Evolutionary conservation across 352 stramenopile species (phyloP).

Genomic region (Aphanomyces cochlioides): DNA sequence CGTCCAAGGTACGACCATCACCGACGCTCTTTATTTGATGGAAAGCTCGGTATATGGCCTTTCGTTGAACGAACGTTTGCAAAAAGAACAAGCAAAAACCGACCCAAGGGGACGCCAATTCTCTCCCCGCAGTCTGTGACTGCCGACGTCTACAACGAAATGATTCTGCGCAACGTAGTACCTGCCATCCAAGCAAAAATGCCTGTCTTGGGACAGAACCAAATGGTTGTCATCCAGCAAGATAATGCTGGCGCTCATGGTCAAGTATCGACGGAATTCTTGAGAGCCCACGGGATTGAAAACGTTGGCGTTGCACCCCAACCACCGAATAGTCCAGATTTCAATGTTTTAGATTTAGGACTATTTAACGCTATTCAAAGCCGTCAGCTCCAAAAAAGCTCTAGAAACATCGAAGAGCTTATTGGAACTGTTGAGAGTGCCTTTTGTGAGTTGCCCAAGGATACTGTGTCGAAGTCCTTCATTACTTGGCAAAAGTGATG

Average conservation of each 20-base stretch:
- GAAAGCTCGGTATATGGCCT: constrained; percentile 12
- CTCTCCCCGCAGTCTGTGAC: background rate
- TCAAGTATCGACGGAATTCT: background rate
- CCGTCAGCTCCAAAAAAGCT: background rate
- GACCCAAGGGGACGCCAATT: background rate
- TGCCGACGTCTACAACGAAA: background rate
- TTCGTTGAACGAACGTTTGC: constrained; percentile 2
- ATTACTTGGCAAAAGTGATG: constrained; percentile 27
- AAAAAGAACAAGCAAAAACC: background rate
- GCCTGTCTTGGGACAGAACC: background rate
- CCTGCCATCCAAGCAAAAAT: background rate
- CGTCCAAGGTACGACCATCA: constrained; percentile 14
- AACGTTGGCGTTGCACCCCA: constrained; percentile 17
- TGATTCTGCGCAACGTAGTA: background rate
- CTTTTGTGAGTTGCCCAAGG: constrained; percentile 17
- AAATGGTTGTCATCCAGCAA: constrained; percentile 1
- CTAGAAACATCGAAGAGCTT: constrained; percentile 7
- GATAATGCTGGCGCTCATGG: constrained; percentile 2
- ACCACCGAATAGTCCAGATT: constrained; percentile 35
- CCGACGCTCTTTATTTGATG: background rate
- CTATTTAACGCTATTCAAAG: constrained; percentile 30
- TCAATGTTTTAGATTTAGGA: constrained; percentile 37
- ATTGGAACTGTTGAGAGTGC: background rate
- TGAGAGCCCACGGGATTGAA: background rate
- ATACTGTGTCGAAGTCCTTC: constrained; percentile 16